Conservation (phyloP, 257 asterid genomes). For the Solanum clarkiae region DNA sequence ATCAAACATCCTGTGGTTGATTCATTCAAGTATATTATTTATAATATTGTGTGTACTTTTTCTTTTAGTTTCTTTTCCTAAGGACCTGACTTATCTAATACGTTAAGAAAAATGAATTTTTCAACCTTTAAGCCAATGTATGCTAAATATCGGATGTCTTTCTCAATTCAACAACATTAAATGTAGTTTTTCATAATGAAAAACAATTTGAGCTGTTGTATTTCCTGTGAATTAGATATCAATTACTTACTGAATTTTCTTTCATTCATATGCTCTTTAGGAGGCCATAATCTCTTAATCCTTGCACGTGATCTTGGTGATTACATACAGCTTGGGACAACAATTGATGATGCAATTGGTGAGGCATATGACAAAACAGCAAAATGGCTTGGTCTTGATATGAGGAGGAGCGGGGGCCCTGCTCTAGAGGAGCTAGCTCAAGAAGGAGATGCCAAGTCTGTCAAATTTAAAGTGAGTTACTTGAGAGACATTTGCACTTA, state of each 20-base stretch:
- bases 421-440: constrained; percentile 92
- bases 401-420: constrained; percentile 99
- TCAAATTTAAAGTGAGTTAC: constrained; percentile 53
- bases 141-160: neutral
- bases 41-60: neutral
- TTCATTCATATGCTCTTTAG: constrained; percentile 22
- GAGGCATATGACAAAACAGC: constrained; percentile 98
- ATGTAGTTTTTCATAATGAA: neutral
- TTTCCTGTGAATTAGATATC: neutral
- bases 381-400: constrained; percentile 98
- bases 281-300: constrained; percentile 92
- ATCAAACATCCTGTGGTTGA: neutral
- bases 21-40: neutral
- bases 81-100: neutral
- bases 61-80: neutral
- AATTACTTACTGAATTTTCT: constrained; percentile 1
- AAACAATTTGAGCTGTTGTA: neutral
- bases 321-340: constrained; percentile 88
- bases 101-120: neutral
- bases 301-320: constrained; percentile 94
- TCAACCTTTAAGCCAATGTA: neutral
- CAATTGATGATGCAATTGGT: constrained; percentile 95
- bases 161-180: neutral
- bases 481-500: constrained; percentile 1
- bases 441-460: constrained; percentile 67